These are phyloP conservation scores for Trichoderma gracile DNA, from an alignment of 2,329 filamentous ascomycete species.

Conservation along the genomic window DNA sequence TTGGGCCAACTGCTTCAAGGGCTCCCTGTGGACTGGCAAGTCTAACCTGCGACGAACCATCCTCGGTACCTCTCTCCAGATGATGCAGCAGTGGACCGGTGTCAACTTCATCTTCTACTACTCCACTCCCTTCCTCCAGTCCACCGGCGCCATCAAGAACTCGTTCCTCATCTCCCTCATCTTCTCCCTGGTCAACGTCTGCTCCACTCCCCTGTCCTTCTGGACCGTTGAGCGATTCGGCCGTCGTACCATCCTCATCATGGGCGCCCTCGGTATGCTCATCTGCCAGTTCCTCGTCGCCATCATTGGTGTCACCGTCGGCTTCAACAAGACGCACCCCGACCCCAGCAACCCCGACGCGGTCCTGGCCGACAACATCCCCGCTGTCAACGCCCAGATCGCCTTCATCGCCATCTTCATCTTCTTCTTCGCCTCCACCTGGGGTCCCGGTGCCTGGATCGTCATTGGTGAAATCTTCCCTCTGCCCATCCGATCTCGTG, in stretches of 20 bases:
- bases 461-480: constrained; percentile 91
- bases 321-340: constrained; percentile 51
- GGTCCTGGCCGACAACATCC: constrained; percentile 52
- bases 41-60: constrained; percentile 71
- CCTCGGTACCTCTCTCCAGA: constrained; percentile 71
- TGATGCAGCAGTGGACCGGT: constrained; percentile 83
- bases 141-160: constrained; percentile 73
- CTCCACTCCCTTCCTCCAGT: constrained; percentile 81
- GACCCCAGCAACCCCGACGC: constrained; percentile 44
- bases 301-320: constrained; percentile 67
- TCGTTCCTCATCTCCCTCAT: constrained; percentile 81
- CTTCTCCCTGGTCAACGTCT: constrained; percentile 85
- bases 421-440: constrained; percentile 88
- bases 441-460: constrained; percentile 80
- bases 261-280: constrained; percentile 79
- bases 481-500: constrained; percentile 82
- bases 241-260: constrained; percentile 76
- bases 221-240: constrained; percentile 80
- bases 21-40: constrained; percentile 62
- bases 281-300: constrained; percentile 85
- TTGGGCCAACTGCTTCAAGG: constrained; percentile 69
- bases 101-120: constrained; percentile 94
- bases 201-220: constrained; percentile 84
- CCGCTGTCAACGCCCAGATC: constrained; percentile 69
- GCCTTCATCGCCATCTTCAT: constrained; percentile 91